These are phyloP conservation scores for Aspergillus taichungensis DNA, from an alignment of 495 filamentous ascomycete genomes.

Conservation along the genomic window DNA sequence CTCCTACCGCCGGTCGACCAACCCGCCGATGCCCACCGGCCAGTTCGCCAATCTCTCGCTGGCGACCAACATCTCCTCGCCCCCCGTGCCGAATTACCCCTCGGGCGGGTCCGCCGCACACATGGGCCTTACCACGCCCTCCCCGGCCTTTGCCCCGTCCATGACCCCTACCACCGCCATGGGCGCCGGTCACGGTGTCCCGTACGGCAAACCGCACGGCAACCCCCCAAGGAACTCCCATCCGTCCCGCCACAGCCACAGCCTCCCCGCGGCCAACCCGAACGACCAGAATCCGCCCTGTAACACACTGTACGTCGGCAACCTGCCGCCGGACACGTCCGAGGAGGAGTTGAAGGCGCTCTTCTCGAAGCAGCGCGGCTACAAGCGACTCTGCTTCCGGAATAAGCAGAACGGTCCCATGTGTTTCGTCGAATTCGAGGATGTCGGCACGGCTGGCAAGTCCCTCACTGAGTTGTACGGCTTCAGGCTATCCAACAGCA, in stretches of 20 bases:
- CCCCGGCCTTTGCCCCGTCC: constrained; percentile 53
- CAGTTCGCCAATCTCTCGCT: constrained; percentile 65
- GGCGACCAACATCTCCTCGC: constrained; percentile 52
- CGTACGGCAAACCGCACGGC: constrained; percentile 22
- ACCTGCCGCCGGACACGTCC: constrained; percentile 85
- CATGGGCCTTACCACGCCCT: constrained; percentile 44
- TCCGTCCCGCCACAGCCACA: constrained; percentile 33
- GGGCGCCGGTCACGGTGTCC: constrained; percentile 42
- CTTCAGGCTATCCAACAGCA: constrained; percentile 77
- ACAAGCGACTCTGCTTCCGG: constrained; percentile 94
- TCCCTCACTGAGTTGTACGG: constrained; percentile 89
- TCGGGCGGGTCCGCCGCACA: constrained; percentile 23
- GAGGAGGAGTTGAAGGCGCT: constrained; percentile 95
- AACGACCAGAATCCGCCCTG: constrained; percentile 97
- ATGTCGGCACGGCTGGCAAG: constrained; percentile 88
- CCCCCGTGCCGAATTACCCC: constrained; percentile 42
- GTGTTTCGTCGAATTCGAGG: constrained; percentile 99
- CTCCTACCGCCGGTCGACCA: constrained; percentile 57
- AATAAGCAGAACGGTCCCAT: constrained; percentile 97
- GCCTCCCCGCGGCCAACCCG: constrained; percentile 83
- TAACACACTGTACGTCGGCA: constrained; percentile 96
- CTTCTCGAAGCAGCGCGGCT: constrained; percentile 90
- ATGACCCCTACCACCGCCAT: constrained; percentile 33
- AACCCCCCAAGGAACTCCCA: no score
- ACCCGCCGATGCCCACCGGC: constrained; percentile 61